A percentile compares a stretch with the other conserved stretches of the same genome.
phyloP scores from a whole-genome alignment of 106 monocot genomes.

The Phalaenopsis aphrodite region DNA sequence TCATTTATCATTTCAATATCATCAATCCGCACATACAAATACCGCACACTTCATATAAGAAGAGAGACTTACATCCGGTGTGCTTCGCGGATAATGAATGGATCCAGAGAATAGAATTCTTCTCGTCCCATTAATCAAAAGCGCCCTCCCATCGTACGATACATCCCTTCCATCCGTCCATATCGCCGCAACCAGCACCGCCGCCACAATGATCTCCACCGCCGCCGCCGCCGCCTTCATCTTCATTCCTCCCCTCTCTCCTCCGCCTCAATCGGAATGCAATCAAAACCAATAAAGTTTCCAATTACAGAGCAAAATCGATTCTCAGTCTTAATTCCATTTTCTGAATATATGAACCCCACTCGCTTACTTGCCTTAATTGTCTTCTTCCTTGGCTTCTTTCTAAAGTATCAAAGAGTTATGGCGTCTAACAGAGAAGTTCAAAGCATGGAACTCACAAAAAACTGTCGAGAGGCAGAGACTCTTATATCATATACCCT shows the following conservation, averaged over 20 bases:
- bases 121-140: slow-evolving; percentile 46
- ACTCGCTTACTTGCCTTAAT: not conserved
- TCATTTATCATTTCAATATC: no score
- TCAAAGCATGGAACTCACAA: not conserved
- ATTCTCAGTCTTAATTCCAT: not conserved
- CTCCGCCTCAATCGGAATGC: not conserved
- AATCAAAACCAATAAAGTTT: not conserved
- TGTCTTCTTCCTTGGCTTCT: not conserved
- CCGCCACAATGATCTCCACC: not conserved
- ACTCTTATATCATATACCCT: no score
- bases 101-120: slow-evolving; percentile 67
- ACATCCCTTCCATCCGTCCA: slow-evolving; percentile 7
- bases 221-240: not conserved
- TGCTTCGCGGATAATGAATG: slow-evolving; percentile 72
- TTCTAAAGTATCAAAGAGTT: not conserved
- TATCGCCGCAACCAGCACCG: not conserved
- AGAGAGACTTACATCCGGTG: slow-evolving; percentile 42
- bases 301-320: not conserved
- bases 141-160: slow-evolving; percentile 44
- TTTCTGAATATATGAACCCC: not conserved
- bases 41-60: no score
- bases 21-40: no score
- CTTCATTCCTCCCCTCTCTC: not conserved
- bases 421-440: not conserved
- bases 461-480: not conserved